phyloP scores from a whole-genome alignment of 306 rosid species.

The Cucumis cinereus region DNA sequence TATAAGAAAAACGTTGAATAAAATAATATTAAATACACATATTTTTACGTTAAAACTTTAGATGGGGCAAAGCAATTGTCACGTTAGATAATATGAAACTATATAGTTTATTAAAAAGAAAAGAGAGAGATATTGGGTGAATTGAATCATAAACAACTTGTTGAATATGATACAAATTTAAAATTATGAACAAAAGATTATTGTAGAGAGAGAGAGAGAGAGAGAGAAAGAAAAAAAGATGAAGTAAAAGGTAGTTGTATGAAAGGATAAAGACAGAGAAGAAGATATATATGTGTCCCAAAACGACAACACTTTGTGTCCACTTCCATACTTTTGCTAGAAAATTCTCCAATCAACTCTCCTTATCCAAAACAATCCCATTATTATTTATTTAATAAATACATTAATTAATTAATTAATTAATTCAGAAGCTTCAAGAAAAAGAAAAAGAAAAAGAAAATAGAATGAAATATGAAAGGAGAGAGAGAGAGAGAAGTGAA shows the following conservation, averaged over 20 bases:
- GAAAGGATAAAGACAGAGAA: neutral
- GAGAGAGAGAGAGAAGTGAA: no score
- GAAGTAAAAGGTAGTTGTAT: neutral
- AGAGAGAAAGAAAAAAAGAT: neutral
- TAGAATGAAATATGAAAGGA: no score
- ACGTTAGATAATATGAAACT: no score
- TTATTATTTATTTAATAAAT: neutral
- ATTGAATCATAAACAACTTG: neutral
- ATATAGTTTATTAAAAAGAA: no score
- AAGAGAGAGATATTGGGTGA: no score
- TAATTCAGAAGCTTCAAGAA: neutral
- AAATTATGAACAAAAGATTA: neutral
- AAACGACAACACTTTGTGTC: neutral
- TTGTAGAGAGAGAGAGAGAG: neutral
- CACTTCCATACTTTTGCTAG: neutral
- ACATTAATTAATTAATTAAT: neutral
- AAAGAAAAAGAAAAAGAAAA: neutral
- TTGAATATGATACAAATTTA: neutral
- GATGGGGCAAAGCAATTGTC: rapidly evolving
- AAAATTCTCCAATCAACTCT: neutral
- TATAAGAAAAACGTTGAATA: no score
- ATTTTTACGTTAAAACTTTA: no score
- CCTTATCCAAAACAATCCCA: neutral
- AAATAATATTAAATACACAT: no score
- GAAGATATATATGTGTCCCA: neutral